Conservation (phyloP, 2,329 filamentous ascomycete species). For the Ceratocystis alfenasii region DNA sequence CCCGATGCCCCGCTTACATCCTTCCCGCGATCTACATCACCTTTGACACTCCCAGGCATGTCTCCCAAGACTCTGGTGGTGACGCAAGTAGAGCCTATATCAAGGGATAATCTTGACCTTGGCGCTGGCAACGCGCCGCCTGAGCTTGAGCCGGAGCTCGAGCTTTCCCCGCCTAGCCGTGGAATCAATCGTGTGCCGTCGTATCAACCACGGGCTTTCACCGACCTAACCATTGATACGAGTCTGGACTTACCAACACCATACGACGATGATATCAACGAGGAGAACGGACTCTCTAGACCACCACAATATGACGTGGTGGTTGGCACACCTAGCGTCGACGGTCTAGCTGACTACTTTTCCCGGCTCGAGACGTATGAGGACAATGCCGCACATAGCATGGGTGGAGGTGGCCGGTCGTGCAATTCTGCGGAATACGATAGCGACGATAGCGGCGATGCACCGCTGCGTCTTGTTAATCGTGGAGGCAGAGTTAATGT, state of each 20-base stretch:
- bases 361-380: slow-evolving; percentile 60
- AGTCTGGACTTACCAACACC: slow-evolving; percentile 27
- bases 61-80: slow-evolving; percentile 9
- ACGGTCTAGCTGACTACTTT: slow-evolving; percentile 78
- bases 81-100: slow-evolving; percentile 8
- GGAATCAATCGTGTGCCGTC: slow-evolving; percentile 63
- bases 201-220: slow-evolving; percentile 74
- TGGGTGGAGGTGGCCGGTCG: slow-evolving; percentile 26
- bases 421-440: slow-evolving; percentile 28
- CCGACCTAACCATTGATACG: slow-evolving; percentile 42
- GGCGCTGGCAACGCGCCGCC: neutral
- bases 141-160: neutral
- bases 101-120: slow-evolving; percentile 1
- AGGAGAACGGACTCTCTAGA: slow-evolving; percentile 43
- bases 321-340: slow-evolving; percentile 54
- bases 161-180: neutral
- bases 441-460: slow-evolving; percentile 25
- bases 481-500: slow-evolving; percentile 46
- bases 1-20: slow-evolving; percentile 33
- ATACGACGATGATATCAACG: slow-evolving; percentile 26
- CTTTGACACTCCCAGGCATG: slow-evolving; percentile 3
- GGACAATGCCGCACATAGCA: slow-evolving; percentile 29
- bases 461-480: slow-evolving; percentile 37
- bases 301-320: slow-evolving; percentile 76
- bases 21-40: neutral